Evolutionary conservation across 2,329 filamentous ascomycete genomes (phyloP), one percentile per base, ranked within the genome.

Genomic region (Botryotinia globosa): DNA sequence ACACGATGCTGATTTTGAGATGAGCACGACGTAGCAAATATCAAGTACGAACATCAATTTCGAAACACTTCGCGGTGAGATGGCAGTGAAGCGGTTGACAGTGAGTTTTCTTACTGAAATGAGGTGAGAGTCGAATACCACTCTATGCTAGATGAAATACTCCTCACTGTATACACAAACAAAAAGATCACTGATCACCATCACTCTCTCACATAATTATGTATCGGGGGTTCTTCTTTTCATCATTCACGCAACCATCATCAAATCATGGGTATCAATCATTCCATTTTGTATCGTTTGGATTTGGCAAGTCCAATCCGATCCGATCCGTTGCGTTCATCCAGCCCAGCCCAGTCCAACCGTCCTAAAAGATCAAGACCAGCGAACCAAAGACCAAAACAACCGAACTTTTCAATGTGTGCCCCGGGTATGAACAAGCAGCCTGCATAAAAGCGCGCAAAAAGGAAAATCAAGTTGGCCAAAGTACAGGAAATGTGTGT

Each of bases 341-440:
- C 39, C 22, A 42, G 37, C 37, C 65, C 65, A 32, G n/a, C 20
- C 48, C 51, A 56, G 65, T 58, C 48, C 48, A 68, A 44, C 65
- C 65, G 65, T 68, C 48, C 48, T 68, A 56, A 68, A 68, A 68
- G 65, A 56, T 48, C 65, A 68, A 67, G 64, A 56, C 64, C 64
- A 67, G 64, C 69, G 56, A 71, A 65, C 22, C 63, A 65, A 65
- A 65, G 63, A 67, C 64, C 66, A 37, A 69, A 58, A 39, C 69
- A 54, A 66, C 61, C 69, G 48, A 71, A 71, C 37, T 54, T 66
- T 71, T 71, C 39, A 66, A 67, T 59, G 32, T 66, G 44, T 58
- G 64, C 51, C 51, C 51, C n/a, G 69, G 62, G 39, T 72, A 72
- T 72, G 70, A 72, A 72, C 70, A 59, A 72, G 62, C 48, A 58